Conservation (phyloP, 176 grass and related monocot genomes). For the Carex littledalei region DNA sequence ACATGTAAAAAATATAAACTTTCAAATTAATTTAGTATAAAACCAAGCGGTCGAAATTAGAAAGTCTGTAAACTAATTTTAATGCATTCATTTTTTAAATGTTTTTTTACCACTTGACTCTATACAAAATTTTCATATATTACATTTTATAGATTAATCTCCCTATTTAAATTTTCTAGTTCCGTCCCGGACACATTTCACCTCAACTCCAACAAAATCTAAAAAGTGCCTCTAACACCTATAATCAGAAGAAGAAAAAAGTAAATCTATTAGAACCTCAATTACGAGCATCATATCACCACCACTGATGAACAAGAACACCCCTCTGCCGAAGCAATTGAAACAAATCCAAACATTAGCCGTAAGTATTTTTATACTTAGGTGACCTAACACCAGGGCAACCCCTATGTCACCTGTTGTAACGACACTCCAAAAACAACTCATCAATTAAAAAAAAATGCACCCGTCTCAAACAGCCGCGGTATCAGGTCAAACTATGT, state of each 20-base stretch:
- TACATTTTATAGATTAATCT: too few species aligned
- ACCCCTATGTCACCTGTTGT: constrained; percentile 74
- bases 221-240: neutral
- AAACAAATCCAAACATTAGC: constrained; percentile 54
- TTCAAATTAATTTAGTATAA: too few species aligned
- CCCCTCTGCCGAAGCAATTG: constrained; percentile 38
- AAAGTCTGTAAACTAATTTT: too few species aligned
- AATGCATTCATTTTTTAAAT: too few species aligned
- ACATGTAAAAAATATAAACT: too few species aligned
- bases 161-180: too few species aligned
- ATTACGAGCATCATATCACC: constrained; percentile 27
- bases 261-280: neutral
- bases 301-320: constrained; percentile 86
- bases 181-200: constrained; percentile 15
- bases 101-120: too few species aligned
- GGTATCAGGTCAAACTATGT: constrained; percentile 65
- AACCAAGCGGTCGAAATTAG: too few species aligned
- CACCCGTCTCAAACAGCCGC: constrained; percentile 41
- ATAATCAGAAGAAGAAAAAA: neutral
- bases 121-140: too few species aligned
- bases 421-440: constrained; percentile 79
- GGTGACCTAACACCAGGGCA: constrained; percentile 64
- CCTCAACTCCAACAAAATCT: neutral
- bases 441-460: constrained; percentile 59
- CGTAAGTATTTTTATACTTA: constrained; percentile 58